Evolutionary conservation across 2,329 filamentous ascomycete species (phyloP).

Genomic region (Thelonectria blattea): DNA sequence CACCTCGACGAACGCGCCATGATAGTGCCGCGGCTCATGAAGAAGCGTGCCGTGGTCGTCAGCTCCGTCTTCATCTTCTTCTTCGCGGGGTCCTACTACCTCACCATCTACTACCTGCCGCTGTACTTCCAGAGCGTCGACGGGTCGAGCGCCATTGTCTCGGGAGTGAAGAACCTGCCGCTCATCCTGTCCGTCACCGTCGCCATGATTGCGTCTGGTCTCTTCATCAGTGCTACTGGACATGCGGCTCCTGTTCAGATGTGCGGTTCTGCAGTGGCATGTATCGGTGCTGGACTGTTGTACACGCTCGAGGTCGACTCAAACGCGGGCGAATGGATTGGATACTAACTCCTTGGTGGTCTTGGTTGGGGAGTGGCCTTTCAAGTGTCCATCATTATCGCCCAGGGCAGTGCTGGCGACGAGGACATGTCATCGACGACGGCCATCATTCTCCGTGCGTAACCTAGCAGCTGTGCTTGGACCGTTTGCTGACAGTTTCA

Average conservation of each 20-base stretch:
- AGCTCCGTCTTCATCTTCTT: conserved; percentile 50
- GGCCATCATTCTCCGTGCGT: conserved; percentile 52
- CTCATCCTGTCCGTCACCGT: conserved; percentile 52
- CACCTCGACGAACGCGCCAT: conserved; percentile 54
- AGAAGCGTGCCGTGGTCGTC: conserved; percentile 47
- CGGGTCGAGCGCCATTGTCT: conserved; percentile 46
- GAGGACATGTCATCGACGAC: conserved; percentile 54
- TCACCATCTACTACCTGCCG: conserved; percentile 55
- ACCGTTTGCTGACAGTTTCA: conserved; percentile 14
- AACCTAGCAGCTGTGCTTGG: not conserved
- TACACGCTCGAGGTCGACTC: conserved; percentile 49
- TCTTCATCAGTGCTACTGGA: conserved; percentile 47
- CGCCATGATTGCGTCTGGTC: conserved; percentile 48
- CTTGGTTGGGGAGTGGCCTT: conserved; percentile 52
- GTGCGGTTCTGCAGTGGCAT: conserved; percentile 50
- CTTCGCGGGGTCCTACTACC: conserved; percentile 51
- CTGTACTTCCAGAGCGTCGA: conserved; percentile 54
- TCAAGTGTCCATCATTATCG: conserved; percentile 58
- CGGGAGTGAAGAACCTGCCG: conserved; percentile 53
- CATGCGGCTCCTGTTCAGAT: conserved; percentile 54
- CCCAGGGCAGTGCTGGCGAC: conserved; percentile 48
- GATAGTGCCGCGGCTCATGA: conserved; percentile 47
- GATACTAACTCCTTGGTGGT: conserved; percentile 59
- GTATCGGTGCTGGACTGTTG: conserved; percentile 51
- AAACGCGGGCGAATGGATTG: conserved; percentile 54